These are phyloP conservation scores for Blepharisma japonicum DNA, from an alignment of 73 alveolate species.

Conservation along the genomic window DNA sequence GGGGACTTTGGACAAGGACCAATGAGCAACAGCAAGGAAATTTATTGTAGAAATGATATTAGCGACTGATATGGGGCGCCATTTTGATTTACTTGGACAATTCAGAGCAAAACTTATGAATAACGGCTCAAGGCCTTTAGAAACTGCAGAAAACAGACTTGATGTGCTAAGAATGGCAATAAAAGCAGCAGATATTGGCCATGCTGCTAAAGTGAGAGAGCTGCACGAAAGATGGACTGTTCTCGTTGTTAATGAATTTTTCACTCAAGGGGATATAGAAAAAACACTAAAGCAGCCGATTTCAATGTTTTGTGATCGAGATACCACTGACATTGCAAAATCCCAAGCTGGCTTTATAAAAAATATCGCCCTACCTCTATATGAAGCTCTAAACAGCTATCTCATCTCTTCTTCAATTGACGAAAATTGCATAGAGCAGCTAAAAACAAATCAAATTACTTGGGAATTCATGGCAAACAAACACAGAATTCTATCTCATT, in stretches of 20 bases:
- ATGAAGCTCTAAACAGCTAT: too few species aligned
- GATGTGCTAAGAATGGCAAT: constrained; percentile 40
- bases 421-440: too few species aligned
- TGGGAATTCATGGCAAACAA: too few species aligned
- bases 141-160: constrained; percentile 49
- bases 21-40: background rate
- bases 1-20: background rate
- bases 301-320: constrained; percentile 79
- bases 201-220: constrained; percentile 47
- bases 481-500: too few species aligned
- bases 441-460: too few species aligned
- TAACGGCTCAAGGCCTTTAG: constrained; percentile 48
- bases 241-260: constrained; percentile 71
- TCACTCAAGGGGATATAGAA: constrained; percentile 80
- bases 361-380: too few species aligned
- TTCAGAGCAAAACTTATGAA: too few species aligned
- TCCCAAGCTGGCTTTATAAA: background rate
- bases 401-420: too few species aligned
- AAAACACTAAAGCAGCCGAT: constrained; percentile 66
- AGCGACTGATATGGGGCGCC: constrained; percentile 32
- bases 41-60: background rate
- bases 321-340: constrained; percentile 63
- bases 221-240: constrained; percentile 72
- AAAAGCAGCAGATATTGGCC: constrained; percentile 42
- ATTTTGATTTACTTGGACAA: too few species aligned